Conservation (phyloP, 306 rosid species). For the Morella rubra region DNA sequence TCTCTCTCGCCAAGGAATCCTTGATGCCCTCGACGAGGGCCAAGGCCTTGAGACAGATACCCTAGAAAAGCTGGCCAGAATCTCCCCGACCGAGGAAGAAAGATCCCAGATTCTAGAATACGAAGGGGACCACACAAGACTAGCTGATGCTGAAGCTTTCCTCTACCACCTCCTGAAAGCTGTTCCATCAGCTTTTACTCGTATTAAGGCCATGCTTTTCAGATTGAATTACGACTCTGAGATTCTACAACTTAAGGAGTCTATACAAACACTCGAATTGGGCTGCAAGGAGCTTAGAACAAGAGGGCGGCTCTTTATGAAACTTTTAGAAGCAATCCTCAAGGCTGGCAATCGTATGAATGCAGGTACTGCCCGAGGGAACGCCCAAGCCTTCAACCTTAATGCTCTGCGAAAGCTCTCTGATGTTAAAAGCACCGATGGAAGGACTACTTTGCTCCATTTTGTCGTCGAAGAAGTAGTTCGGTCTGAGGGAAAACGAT, state of each 20-base stretch:
- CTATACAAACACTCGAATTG: slow-evolving; percentile 59
- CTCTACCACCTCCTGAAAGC: slow-evolving; percentile 62
- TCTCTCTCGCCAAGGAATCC: slow-evolving; percentile 51
- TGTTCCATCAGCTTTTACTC: slow-evolving; percentile 80
- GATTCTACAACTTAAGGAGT: slow-evolving; percentile 57
- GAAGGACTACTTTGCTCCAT: slow-evolving; percentile 86
- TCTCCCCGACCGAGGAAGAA: slow-evolving; percentile 76
- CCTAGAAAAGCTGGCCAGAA: slow-evolving; percentile 75
- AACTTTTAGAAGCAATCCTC: slow-evolving; percentile 89
- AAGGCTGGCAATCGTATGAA: slow-evolving; percentile 96
- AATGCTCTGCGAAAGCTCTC: slow-evolving; percentile 78
- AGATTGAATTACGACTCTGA: slow-evolving; percentile 56
- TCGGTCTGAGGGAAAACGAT: slow-evolving; percentile 84
- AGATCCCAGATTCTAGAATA: slow-evolving; percentile 55
- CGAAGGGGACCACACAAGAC: slow-evolving; percentile 57
- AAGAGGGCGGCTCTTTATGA: slow-evolving; percentile 80
- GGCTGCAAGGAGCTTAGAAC: slow-evolving; percentile 75
- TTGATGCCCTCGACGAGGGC: slow-evolving; percentile 72
- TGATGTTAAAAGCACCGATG: slow-evolving; percentile 81
- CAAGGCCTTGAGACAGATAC: slow-evolving; percentile 63
- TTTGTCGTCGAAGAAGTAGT: slow-evolving; percentile 95
- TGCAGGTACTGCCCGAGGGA: slow-evolving; percentile 90
- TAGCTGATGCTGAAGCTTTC: slow-evolving; percentile 83
- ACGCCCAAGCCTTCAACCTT: slow-evolving; percentile 93
- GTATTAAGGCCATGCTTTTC: slow-evolving; percentile 75